Percentiles rank a stretch among this genome's conserved stretches.
Evolutionary conservation across 352 stramenopile genomes (phyloP).

Genomic region (Phytophthora agathidicida): DNA sequence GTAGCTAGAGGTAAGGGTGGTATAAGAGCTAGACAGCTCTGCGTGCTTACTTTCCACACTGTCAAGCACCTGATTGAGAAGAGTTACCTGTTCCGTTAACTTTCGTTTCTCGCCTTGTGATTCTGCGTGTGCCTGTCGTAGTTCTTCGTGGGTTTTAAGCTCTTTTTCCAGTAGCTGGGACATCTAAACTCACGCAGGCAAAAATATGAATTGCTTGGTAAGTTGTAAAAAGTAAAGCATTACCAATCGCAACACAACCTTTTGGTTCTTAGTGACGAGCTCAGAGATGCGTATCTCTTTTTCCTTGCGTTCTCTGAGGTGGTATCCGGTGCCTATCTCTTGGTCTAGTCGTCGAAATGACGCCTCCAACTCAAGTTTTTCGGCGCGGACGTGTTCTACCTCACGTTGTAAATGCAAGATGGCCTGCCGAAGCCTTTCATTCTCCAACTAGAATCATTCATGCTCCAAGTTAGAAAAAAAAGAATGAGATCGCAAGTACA

Average conservation of each 20-base stretch:
- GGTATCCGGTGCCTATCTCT: constrained; percentile 60
- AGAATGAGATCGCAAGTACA: background rate
- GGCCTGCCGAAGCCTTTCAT: constrained; percentile 32
- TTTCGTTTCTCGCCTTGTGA: constrained; percentile 31
- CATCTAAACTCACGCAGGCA: constrained; percentile 37
- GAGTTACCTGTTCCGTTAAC: constrained; percentile 37
- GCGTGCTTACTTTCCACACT: constrained; percentile 47
- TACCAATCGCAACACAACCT: too few species aligned
- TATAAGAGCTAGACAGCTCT: constrained; percentile 35
- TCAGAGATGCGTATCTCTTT: constrained; percentile 70
- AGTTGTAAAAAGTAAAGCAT: too few species aligned
- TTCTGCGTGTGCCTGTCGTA: constrained; percentile 39
- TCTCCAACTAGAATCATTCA: constrained; percentile 35
- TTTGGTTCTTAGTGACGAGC: constrained; percentile 65
- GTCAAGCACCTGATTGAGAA: constrained; percentile 47
- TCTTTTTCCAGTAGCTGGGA: constrained; percentile 62
- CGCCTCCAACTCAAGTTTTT: constrained; percentile 49
- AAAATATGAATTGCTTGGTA: background rate
- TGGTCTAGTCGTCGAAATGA: constrained; percentile 61
- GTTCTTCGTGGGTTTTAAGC: constrained; percentile 38
- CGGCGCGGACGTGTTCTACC: constrained; percentile 40
- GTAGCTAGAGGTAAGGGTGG: constrained; percentile 35
- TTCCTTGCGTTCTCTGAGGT: constrained; percentile 61
- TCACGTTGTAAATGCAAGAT: constrained; percentile 41
- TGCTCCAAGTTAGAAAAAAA: background rate